These are phyloP conservation scores for Paraleonurus japonicus DNA, from an alignment of 257 asterid genomes.

Conservation along the genomic window DNA sequence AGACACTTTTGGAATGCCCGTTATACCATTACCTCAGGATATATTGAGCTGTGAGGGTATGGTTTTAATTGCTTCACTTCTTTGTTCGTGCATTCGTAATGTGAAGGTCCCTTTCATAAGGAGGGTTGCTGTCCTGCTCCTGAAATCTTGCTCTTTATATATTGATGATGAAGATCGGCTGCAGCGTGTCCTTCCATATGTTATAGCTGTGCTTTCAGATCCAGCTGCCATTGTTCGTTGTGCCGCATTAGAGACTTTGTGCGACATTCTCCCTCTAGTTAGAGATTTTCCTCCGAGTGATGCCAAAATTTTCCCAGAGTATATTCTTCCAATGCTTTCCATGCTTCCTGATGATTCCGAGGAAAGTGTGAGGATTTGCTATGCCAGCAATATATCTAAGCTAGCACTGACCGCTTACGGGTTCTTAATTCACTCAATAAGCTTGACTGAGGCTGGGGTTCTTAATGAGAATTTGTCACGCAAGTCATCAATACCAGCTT, in stretches of 20 bases:
- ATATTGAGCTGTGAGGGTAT: conserved; percentile 93
- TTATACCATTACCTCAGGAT: conserved; percentile 83
- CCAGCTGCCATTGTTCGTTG: conserved; percentile 98
- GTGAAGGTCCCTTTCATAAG: conserved; percentile 90
- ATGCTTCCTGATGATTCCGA: conserved; percentile 99
- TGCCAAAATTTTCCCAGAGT: conserved; percentile 98
- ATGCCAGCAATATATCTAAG: conserved; percentile 90
- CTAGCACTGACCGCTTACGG: conserved; percentile 96
- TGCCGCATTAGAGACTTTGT: conserved; percentile 93
- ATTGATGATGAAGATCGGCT: conserved; percentile 92
- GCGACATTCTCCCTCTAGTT: conserved; percentile 94
- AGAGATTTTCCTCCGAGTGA: conserved; percentile 99
- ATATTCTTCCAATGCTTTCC: conserved; percentile 98
- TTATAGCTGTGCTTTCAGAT: conserved; percentile 91
- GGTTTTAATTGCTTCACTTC: conserved; percentile 96
- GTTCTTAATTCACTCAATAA: conserved; percentile 89
- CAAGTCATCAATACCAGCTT: conserved; percentile 49
- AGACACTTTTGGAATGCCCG: conserved; percentile 94
- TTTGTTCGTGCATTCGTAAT: conserved; percentile 95
- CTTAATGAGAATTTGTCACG: conserved; percentile 69
- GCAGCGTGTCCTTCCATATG: conserved; percentile 97
- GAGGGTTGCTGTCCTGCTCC: conserved; percentile 86
- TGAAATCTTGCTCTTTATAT: conserved; percentile 91
- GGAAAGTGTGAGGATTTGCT: conserved; percentile 99
- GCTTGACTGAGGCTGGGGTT: conserved; percentile 97